Conservation (phyloP, 179 eudicot genomes). For the Silene noctiflora region DNA sequence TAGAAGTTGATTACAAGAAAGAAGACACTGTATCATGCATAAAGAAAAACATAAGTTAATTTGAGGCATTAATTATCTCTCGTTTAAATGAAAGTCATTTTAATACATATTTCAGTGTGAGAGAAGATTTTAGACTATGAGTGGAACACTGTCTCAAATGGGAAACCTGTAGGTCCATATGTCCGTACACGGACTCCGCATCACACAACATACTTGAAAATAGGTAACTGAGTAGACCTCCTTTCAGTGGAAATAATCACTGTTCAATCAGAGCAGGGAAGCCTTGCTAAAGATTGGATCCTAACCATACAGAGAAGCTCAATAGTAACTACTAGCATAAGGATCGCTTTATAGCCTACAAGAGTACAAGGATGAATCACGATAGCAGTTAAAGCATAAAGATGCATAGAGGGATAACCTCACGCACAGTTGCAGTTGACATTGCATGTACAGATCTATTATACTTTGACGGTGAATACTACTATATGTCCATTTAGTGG, state of each 20-base stretch:
- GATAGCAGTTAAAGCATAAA: not conserved
- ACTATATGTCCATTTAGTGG: too few relatives aligned
- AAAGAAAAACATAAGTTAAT: not conserved
- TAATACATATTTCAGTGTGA: not conserved
- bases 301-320: not conserved
- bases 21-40: not conserved
- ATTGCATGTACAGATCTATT: not conserved
- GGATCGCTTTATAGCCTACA: not conserved
- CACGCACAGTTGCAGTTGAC: not conserved
- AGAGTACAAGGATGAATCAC: not conserved
- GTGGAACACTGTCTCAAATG: not conserved
- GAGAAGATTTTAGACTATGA: not conserved
- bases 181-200: not conserved
- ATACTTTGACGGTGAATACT: not conserved
- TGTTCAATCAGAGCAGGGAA: not conserved
- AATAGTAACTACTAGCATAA: constrained; percentile 1
- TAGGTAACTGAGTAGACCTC: not conserved
- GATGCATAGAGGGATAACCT: not conserved
- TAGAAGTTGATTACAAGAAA: constrained; percentile 18
- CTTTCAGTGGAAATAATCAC: not conserved
- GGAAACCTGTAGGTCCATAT: not conserved
- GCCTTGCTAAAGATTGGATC: not conserved
- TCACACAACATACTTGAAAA: not conserved
- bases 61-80: not conserved
- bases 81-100: not conserved